phyloP scores from a whole-genome alignment of 441 rosid species.

The Pelargonium myrrhifolium region DNA sequence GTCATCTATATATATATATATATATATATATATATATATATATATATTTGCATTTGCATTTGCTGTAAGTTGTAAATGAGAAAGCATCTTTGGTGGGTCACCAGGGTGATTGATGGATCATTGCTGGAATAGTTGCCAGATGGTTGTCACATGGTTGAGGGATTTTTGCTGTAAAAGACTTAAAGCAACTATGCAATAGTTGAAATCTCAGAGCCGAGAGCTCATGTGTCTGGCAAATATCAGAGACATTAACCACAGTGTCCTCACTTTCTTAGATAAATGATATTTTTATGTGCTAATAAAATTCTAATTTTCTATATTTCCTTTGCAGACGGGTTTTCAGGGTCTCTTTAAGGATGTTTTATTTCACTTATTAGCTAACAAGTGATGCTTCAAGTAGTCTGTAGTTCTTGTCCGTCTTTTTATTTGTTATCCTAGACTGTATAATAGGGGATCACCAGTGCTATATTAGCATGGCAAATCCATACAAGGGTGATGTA shows the following conservation, averaged over 20 bases:
- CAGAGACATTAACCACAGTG: background rate
- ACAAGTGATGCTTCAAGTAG: background rate
- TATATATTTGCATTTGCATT: no score
- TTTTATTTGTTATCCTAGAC: background rate
- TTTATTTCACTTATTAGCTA: background rate
- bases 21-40: no score
- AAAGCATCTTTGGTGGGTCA: background rate
- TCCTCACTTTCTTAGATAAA: background rate
- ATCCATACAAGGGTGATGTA: background rate
- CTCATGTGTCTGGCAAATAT: background rate
- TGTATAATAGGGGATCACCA: background rate
- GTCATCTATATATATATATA: background rate
- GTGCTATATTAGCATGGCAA: background rate
- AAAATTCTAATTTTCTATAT: background rate
- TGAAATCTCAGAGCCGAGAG: background rate
- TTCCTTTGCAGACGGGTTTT: background rate
- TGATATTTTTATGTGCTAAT: background rate
- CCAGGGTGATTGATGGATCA: background rate
- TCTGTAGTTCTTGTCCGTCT: background rate
- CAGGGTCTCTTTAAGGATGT: background rate
- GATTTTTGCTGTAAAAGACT: constrained; percentile 3
- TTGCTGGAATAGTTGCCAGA: background rate
- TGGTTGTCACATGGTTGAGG: background rate
- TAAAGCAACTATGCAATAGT: background rate
- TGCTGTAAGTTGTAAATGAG: background rate